Percentiles rank a stretch among this genome's conserved stretches.
These are phyloP conservation scores for Epicoccum sorghinum DNA, from an alignment of 2,329 filamentous ascomycete genomes.

Conservation along the genomic window DNA sequence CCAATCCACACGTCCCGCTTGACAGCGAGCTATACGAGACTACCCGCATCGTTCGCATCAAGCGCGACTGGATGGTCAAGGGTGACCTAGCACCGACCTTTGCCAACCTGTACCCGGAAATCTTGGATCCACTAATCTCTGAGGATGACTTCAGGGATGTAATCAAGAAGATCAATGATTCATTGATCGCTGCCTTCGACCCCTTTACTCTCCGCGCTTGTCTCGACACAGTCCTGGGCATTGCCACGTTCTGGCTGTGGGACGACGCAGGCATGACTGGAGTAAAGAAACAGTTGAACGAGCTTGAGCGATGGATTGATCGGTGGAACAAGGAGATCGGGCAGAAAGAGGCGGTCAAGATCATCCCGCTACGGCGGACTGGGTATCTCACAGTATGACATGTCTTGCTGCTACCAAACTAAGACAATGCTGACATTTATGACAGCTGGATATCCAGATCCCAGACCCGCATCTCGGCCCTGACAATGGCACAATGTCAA, in stretches of 20 bases:
- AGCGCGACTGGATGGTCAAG: conserved; percentile 86
- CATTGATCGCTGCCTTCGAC: conserved; percentile 77
- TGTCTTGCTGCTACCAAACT: not conserved
- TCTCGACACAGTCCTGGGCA: conserved; percentile 77
- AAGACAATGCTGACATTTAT: conserved; percentile 6
- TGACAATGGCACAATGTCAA: conserved; percentile 33
- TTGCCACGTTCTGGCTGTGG: conserved; percentile 92
- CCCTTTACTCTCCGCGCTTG: conserved; percentile 79
- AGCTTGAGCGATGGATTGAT: conserved; percentile 81
- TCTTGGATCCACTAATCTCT: conserved; percentile 82
- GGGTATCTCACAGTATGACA: conserved; percentile 80
- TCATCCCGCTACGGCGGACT: conserved; percentile 79
- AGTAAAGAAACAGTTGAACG: conserved; percentile 72
- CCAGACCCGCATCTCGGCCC: conserved; percentile 72
- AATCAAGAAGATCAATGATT: conserved; percentile 80
- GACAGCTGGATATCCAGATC: conserved; percentile 78
- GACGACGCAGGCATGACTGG: conserved; percentile 83
- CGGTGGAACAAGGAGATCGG: conserved; percentile 77
- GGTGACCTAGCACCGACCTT: conserved; percentile 93
- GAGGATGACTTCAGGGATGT: conserved; percentile 87
- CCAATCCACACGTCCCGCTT: conserved; percentile 87
- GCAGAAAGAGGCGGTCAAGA: conserved; percentile 68
- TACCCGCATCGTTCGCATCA: conserved; percentile 90
- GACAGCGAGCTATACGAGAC: conserved; percentile 74
- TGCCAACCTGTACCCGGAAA: conserved; percentile 94